These are phyloP conservation scores for Cladophialophora chaetospira DNA, from an alignment of 2,329 filamentous ascomycete genomes.

Conservation along the genomic window DNA sequence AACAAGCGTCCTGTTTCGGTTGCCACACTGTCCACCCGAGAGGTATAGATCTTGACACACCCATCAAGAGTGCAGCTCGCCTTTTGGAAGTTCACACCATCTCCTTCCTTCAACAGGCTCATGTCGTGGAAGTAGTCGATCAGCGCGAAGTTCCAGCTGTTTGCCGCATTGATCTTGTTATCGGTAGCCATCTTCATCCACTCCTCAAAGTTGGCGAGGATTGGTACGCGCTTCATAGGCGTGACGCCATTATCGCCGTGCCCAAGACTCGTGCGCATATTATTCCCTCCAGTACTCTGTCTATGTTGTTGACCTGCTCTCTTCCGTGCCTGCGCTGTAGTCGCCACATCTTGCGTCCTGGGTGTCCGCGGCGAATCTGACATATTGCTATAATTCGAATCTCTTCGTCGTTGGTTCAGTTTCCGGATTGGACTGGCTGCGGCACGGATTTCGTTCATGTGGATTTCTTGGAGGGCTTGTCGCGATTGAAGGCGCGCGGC, in stretches of 20 bases:
- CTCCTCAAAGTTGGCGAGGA: slow-evolving; percentile 97
- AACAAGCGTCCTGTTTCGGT: slow-evolving; percentile 95
- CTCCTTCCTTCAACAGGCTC: slow-evolving; percentile 92
- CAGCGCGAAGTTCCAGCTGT: slow-evolving; percentile 99
- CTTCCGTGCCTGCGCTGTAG: slow-evolving; percentile 25
- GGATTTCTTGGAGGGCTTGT: slow-evolving; percentile 83
- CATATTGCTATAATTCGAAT: slow-evolving; percentile 56
- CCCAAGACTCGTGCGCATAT: slow-evolving; percentile 16
- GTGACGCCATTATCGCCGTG: slow-evolving; percentile 28
- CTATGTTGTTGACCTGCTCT: slow-evolving; percentile 18
- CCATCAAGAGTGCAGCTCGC: slow-evolving; percentile 96
- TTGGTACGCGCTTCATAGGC: slow-evolving; percentile 55
- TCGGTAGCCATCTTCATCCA: slow-evolving; percentile 99
- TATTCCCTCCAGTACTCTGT: slow-evolving; percentile 11
- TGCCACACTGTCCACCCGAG: slow-evolving; percentile 94
- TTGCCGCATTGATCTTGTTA: slow-evolving; percentile 97
- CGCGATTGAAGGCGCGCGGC: slow-evolving; percentile 83
- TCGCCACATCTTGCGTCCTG: slow-evolving; percentile 45
- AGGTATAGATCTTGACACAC: slow-evolving; percentile 99
- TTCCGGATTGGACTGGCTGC: slow-evolving; percentile 74
- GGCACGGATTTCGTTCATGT: slow-evolving; percentile 88
- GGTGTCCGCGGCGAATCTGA: slow-evolving; percentile 58
- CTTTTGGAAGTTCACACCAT: slow-evolving; percentile 97
- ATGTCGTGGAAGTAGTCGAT: slow-evolving; percentile 99
- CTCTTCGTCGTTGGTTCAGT: slow-evolving; percentile 47